Evolutionary conservation across 768 basidiomycete genomes (phyloP).

Genomic region (Coprinopsis marcescibilis): DNA sequence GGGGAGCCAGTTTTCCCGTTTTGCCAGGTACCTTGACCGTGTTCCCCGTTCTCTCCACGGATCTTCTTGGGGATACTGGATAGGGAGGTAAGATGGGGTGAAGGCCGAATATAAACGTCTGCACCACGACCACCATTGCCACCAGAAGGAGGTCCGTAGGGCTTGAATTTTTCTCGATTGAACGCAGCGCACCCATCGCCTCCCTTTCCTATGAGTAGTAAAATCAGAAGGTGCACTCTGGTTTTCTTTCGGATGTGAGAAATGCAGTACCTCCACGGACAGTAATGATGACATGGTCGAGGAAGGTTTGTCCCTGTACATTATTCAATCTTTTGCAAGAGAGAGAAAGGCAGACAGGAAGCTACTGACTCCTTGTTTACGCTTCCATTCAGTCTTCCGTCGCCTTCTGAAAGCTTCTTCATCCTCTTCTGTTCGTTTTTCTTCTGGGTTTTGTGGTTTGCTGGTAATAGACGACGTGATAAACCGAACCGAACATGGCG

Average conservation of each 20-base stretch:
- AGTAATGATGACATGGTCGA: conserved; percentile 78
- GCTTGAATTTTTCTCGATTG: conserved; percentile 81
- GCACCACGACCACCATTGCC: conserved; percentile 90
- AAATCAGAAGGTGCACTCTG: no score
- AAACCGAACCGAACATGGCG: not conserved
- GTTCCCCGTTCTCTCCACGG: conserved; percentile 56
- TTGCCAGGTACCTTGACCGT: conserved; percentile 84
- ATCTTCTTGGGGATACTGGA: conserved; percentile 64
- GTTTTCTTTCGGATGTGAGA: conserved; percentile 1
- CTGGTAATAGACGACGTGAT: not conserved
- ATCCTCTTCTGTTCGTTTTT: conserved; percentile 16
- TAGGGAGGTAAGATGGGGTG: conserved; percentile 72
- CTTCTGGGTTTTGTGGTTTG: not conserved
- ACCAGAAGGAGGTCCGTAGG: conserved; percentile 86
- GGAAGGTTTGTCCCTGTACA: conserved; percentile 67
- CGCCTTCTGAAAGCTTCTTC: conserved; percentile 38
- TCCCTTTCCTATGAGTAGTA: conserved; percentile 62
- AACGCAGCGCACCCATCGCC: conserved; percentile 93
- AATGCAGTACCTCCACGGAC: conserved; percentile 59
- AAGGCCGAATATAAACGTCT: conserved; percentile 79
- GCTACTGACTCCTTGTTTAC: conserved; percentile 56
- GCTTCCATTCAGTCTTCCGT: conserved; percentile 69
- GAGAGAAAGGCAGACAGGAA: conserved; percentile 1
- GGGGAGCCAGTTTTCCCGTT: conserved; percentile 76
- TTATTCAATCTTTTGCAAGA: no score